Conservation (phyloP, 129 eudicot species). For the Escallonia rubra region DNA sequence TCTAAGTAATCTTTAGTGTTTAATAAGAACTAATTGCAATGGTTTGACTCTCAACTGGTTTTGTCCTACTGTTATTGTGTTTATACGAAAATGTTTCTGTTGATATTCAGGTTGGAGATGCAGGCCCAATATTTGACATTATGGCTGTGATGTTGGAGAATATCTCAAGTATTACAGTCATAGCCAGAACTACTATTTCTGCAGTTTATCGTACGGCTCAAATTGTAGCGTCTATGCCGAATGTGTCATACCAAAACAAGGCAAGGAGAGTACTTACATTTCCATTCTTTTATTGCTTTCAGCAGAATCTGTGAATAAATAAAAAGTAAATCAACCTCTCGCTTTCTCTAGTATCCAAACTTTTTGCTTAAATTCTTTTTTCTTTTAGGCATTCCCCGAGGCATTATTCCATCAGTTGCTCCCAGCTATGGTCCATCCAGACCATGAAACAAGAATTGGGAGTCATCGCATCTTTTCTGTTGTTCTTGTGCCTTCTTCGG, state of each 20-base stretch:
- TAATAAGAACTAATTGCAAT: too few species aligned
- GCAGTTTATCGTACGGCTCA: slow-evolving; percentile 63
- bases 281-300: background rate
- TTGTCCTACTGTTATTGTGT: background rate
- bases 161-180: slow-evolving; percentile 36
- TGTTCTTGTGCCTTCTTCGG: slow-evolving; percentile 59
- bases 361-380: background rate
- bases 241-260: slow-evolving; percentile 41
- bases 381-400: slow-evolving; percentile 53
- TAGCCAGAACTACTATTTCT: slow-evolving; percentile 41
- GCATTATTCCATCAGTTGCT: slow-evolving; percentile 56
- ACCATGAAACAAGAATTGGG: slow-evolving; percentile 51
- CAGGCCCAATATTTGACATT: slow-evolving; percentile 49
- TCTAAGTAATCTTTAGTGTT: background rate
- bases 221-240: slow-evolving; percentile 49
- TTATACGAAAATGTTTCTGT: background rate
- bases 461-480: slow-evolving; percentile 61
- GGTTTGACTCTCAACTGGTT: background rate
- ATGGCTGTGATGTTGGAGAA: slow-evolving; percentile 62
- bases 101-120: slow-evolving; percentile 60
- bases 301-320: too few species aligned
- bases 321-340: background rate
- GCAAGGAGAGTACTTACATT: slow-evolving; percentile 10
- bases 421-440: slow-evolving; percentile 51
- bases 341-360: background rate